Base-by-base conservation (phyloP, 1,284 basidiomycete genomes). In the Pascua guehoae region DNA sequence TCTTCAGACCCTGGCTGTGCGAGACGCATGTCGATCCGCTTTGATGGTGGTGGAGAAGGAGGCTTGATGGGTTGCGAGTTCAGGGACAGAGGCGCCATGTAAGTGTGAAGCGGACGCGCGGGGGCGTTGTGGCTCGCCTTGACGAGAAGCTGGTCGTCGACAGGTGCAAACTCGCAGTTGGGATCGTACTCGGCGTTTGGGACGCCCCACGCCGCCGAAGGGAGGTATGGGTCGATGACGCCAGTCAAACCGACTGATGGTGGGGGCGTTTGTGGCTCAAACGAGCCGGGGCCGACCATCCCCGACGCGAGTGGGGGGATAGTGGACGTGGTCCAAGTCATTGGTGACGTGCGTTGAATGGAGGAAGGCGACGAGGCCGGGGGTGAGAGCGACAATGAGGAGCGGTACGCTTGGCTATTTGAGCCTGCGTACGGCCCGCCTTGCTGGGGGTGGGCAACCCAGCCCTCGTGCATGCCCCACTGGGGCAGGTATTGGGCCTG, bases 11-110 rank as follows among this genome's bases (percentile, higher is more conserved):
- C 71, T n/a, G 64, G 57, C 49, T 60, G 47, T 5, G 73, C 71
- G 61, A 75, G 69, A 40, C 67, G 62, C 73, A 75, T 75, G 50
- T 73, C 68, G 63, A 68, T 66, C 53, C 54, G 54, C 44, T 57
- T 62, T 2, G 57, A 56, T 1, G 57, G 51, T 2, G 60, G 60
- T 18, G 60, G 57, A 12, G 60, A 54, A 11, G 48, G 54, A 4
- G 46, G 45, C 8, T 39, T 32, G 24, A 32, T 32, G 24, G 24
- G 24, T 32, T 32, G 24, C 40, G 51, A 47, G 41, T 48, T 47
- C 36, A 62, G 41, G 2, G 60, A 56, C 18, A 62, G 24, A 24
- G 60, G 54, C 17, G 57, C 57, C 54, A 62, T 59, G 42, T 49
- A 53, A 10, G 54, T 49, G 45, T 60, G 58, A 10, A 60, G 44